phyloP scores from a whole-genome alignment of 345 rosid genomes.

The Sonneratia alba region DNA sequence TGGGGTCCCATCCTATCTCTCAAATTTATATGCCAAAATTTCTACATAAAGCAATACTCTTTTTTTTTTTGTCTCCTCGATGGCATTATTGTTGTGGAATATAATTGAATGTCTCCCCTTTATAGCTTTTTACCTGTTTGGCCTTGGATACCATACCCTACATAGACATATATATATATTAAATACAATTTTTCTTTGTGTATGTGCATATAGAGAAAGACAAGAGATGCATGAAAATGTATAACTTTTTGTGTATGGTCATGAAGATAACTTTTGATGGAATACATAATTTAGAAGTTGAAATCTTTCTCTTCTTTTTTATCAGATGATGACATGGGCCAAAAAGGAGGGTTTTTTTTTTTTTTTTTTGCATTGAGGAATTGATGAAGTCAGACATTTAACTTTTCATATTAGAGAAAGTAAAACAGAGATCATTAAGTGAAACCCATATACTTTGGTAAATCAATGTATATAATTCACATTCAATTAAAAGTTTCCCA shows the following conservation, averaged over 20 bases:
- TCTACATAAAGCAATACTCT: too few relatives aligned
- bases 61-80: conserved; percentile 4
- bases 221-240: neutral
- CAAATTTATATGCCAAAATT: neutral
- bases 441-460: too few relatives aligned
- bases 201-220: neutral
- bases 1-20: conserved; percentile 19
- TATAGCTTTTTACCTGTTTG: conserved; percentile 8
- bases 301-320: neutral
- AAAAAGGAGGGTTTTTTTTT: neutral
- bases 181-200: neutral
- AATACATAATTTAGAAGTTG: neutral
- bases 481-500: too few relatives aligned
- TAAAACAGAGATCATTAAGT: too few relatives aligned
- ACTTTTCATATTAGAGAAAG: neutral
- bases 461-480: too few relatives aligned
- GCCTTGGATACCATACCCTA: conserved; percentile 36
- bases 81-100: conserved; percentile 19
- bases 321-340: neutral
- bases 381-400: neutral
- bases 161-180: neutral
- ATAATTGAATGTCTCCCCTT: conserved; percentile 13
- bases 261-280: neutral
- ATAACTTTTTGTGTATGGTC: neutral
- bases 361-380: neutral